phyloP scores from a whole-genome alignment of 176 grass and related monocot genomes.

The Triticum turgidum region DNA sequence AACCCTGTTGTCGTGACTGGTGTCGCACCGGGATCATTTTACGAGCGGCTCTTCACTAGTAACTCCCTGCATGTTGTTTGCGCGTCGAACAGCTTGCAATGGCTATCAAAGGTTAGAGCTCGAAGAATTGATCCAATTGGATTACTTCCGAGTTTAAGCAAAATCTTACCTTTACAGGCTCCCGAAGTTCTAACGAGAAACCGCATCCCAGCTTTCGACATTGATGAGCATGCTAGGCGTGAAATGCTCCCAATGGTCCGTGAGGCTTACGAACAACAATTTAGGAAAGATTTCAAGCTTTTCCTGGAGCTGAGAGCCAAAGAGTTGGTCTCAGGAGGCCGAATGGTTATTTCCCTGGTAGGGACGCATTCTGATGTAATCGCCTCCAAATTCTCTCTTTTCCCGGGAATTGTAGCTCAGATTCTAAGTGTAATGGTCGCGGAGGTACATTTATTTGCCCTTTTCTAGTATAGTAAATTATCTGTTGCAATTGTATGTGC shows the following conservation, averaged over 20 bases:
- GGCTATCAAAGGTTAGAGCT: conserved; percentile 22
- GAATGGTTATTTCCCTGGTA: background rate
- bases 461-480: background rate
- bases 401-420: background rate
- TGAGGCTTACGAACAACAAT: background rate
- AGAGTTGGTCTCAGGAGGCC: background rate
- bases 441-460: background rate
- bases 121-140: background rate
- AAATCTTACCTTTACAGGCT: background rate
- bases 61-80: conserved; percentile 10
- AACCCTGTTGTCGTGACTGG: background rate
- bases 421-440: background rate
- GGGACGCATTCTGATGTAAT: background rate
- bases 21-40: conserved; percentile 26
- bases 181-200: background rate
- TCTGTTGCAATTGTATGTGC: background rate
- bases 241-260: background rate
- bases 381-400: background rate
- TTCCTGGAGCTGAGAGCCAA: background rate
- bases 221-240: background rate
- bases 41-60: conserved; percentile 5
- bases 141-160: background rate
- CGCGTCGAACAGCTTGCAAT: conserved; percentile 6
- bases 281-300: background rate
- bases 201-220: background rate